Evolutionary conservation across 2,329 filamentous ascomycete genomes (phyloP).

Genomic region (Sclerotinia glacialis): DNA sequence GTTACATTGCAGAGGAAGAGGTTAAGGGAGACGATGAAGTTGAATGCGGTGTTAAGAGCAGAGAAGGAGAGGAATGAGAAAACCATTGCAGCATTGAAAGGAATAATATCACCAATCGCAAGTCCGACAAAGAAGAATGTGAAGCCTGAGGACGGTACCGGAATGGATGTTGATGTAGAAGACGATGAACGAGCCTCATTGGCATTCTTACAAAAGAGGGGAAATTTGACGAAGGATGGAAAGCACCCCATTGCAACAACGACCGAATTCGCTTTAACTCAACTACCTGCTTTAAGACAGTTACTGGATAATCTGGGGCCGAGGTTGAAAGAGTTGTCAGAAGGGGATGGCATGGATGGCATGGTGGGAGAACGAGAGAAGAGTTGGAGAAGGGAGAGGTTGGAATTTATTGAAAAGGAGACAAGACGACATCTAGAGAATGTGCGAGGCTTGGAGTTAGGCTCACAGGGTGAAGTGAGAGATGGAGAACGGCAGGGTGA

Average conservation of each 20-base stretch:
- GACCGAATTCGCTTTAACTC: slow-evolving; percentile 74
- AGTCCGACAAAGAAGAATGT: slow-evolving; percentile 28
- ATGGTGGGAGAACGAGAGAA: slow-evolving; percentile 44
- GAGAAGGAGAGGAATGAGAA: slow-evolving; percentile 71
- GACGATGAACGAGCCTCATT: slow-evolving; percentile 39
- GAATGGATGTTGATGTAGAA: background rate
- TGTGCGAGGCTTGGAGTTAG: slow-evolving; percentile 64
- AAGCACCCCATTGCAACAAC: slow-evolving; percentile 64
- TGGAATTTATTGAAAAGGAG: slow-evolving; percentile 80
- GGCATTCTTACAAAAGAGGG: slow-evolving; percentile 57
- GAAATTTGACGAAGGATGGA: slow-evolving; percentile 51
- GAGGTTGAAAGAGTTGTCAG: slow-evolving; percentile 51
- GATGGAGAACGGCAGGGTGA: slow-evolving; percentile 63
- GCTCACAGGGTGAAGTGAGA: slow-evolving; percentile 57
- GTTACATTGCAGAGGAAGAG: slow-evolving; percentile 71
- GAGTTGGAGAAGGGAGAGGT: slow-evolving; percentile 66
- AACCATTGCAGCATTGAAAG: slow-evolving; percentile 62
- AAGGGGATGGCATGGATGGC: slow-evolving; percentile 42
- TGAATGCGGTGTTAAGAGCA: slow-evolving; percentile 66
- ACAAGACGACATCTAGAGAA: slow-evolving; percentile 73
- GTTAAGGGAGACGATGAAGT: slow-evolving; percentile 72
- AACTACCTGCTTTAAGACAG: slow-evolving; percentile 74
- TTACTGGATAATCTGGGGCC: slow-evolving; percentile 67
- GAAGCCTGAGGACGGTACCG: slow-evolving; percentile 12
- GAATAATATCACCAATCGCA: slow-evolving; percentile 47